Conservation (phyloP, 1,284 basidiomycete genomes). For the Austroboletus niveus region DNA sequence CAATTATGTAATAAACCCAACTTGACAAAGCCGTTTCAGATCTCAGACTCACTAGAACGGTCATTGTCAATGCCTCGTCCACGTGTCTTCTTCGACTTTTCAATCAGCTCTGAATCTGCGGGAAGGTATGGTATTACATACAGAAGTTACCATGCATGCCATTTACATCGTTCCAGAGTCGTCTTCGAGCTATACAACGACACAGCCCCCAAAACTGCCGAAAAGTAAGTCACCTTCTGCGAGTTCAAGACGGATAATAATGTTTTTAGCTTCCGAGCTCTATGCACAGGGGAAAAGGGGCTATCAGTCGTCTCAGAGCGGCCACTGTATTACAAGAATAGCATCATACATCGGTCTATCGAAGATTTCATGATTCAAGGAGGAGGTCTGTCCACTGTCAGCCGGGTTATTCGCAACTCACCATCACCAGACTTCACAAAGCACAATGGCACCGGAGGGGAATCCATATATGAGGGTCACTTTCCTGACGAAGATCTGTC, state of each 20-base stretch:
- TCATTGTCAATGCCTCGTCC: constrained; percentile 37
- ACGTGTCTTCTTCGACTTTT: constrained; percentile 70
- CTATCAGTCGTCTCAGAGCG: constrained; percentile 58
- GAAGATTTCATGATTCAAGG: constrained; percentile 88
- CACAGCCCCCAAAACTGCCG: constrained; percentile 76
- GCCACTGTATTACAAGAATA: constrained; percentile 82
- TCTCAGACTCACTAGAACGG: too few relatives aligned
- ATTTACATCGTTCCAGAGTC: constrained; percentile 43
- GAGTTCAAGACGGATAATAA: neutral
- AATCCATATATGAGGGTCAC: constrained; percentile 74
- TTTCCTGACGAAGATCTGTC: constrained; percentile 79
- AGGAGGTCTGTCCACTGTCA: constrained; percentile 46
- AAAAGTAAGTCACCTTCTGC: constrained; percentile 60
- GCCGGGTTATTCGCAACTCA: constrained; percentile 1
- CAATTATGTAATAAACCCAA: neutral
- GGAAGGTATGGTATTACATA: constrained; percentile 49
- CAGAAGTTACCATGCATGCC: neutral
- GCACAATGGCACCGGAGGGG: constrained; percentile 79
- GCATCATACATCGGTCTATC: constrained; percentile 78
- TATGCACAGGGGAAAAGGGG: constrained; percentile 88
- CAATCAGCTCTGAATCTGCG: constrained; percentile 47
- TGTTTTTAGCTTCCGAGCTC: constrained; percentile 70
- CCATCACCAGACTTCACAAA: constrained; percentile 64
- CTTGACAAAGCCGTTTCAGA: neutral
- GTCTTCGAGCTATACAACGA: constrained; percentile 83